phyloP scores from a whole-genome alignment of 495 filamentous ascomycete species.

The Penicillium turbatum region DNA sequence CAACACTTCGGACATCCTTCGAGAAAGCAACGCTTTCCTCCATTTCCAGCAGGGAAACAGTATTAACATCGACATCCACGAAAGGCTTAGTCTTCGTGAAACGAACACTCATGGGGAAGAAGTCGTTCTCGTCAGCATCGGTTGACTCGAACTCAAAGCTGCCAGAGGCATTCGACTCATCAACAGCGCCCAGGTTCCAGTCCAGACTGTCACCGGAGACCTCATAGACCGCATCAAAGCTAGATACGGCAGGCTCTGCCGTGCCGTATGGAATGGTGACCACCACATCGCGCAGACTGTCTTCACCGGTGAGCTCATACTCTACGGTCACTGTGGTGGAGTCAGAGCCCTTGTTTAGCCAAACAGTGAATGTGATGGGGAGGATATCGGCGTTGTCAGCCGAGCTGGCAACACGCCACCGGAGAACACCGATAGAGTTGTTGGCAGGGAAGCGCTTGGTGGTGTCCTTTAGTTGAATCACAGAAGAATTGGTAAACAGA shows the following conservation, averaged over 20 bases:
- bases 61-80: constrained; percentile 81
- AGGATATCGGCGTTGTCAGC: constrained; percentile 67
- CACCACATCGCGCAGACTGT: constrained; percentile 73
- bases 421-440: constrained; percentile 80
- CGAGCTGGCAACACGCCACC: constrained; percentile 77
- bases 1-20: constrained; percentile 81
- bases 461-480: constrained; percentile 79
- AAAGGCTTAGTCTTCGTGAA: constrained; percentile 85
- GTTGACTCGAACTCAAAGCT: constrained; percentile 92
- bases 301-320: constrained; percentile 80
- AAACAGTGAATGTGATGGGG: constrained; percentile 91
- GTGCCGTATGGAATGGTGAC: constrained; percentile 81
- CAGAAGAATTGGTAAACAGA: constrained; percentile 70
- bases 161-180: constrained; percentile 73
- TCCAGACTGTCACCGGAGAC: constrained; percentile 89
- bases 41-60: constrained; percentile 70
- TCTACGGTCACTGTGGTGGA: constrained; percentile 85
- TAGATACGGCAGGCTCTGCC: constrained; percentile 81
- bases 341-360: constrained; percentile 82
- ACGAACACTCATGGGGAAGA: constrained; percentile 92
- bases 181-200: constrained; percentile 82
- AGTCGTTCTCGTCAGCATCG: constrained; percentile 77
- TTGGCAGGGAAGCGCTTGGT: constrained; percentile 87
- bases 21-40: constrained; percentile 77
- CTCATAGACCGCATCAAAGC: constrained; percentile 90